Base-by-base conservation (phyloP, 139 green algal species). In the Pleodorina starrii region DNA sequence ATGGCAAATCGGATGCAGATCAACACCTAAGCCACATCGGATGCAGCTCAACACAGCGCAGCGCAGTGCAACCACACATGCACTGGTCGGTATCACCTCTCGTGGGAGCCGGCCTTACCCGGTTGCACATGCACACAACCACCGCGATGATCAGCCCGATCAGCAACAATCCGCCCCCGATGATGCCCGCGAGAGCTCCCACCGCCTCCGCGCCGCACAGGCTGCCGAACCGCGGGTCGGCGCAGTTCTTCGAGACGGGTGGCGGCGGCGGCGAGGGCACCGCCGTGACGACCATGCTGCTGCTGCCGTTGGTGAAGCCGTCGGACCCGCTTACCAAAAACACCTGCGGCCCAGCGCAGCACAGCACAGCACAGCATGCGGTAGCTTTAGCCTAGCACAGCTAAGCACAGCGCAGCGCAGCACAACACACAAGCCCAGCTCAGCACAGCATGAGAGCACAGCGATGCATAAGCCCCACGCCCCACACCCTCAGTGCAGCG, bases 161-260 rank as follows among this genome's bases (percentile, higher is more conserved):
- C 42, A 89, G 1, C 17, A 89, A 27, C 27, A 85, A 17, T 32
- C 59, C 84, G 60, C 89, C 89, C 7, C 51, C 35, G 11, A 66
- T 60, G 43, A 92, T 87, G 75, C 75, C 89, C 57, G 87, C 63
- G 38, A 90, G 86, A 36, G 75, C 89, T 42, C 89, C 89, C 43
- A 86, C 69, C 29, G 84, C 89, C 40, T 92, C 76, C 1, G 40
- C 68, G 48, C 89, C 89, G 63, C 89, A 92, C 89, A 92, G 68
- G 46, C 48, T 82, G 32, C 84, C 84, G 48, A 89, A 48, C 36
- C 36, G 48, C 9, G 84, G 84, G 1, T 44, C 11, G 38, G 32
- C 36, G 84, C 84, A 89, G 25, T 71, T 5, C 16, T 21, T 2
- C 38, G n/a, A n/a, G n/a, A 1, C 23, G 44, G 82, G 66, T 19